Base-by-base conservation (phyloP, 2,329 filamentous ascomycete species). In the Penicillium polonicum region DNA sequence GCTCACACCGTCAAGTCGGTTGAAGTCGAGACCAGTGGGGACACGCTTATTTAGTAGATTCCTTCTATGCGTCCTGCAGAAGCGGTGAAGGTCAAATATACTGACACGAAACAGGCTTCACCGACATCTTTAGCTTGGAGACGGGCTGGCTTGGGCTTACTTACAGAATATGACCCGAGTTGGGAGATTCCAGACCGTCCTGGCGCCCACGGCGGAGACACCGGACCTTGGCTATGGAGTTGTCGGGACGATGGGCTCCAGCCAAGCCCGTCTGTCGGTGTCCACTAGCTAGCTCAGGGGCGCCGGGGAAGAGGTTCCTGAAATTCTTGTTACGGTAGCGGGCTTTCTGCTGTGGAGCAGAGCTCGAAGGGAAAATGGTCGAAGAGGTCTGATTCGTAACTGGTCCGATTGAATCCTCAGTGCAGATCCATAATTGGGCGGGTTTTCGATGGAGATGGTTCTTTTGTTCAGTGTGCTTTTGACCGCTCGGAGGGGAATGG, bases 301-400 rank as follows among this genome's bases (percentile, higher is more conserved):
- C 62, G 58, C 60, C 61, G 70, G 69, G 70, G 70, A 72, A 72
- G 65, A 61, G 36, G 63, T 66, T 70, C 66, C 70, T 68, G 60
- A 63, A 62, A 67, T 65, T 70, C 69, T 65, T 71, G 63, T 63
- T 67, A 66, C 61, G 61, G 63, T 63, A 65, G 39, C 55, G 51
- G 56, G 60, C 44, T 59, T 48, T 51, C 46, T 46, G n/a, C 25
- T 19, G 63, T 63, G 64, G 61, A 63, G 50, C 36, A 48, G 33
- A 36, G 35, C 38, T 27, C 41, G 36, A 48, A 51, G 36, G 35
- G 57, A 45, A 57, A 52, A 48, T 54, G 41, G 38, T 57, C 29
- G 12, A 33, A 41, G 31, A 60, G 25, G 42, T 56, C 44, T 61
- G 48, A 59, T 62, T 64, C 50, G 50, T 55, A 58, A 59, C 48